These are phyloP conservation scores for Saccharomyces eubayanus DNA, from an alignment of 805 yeast genomes.

Conservation along the genomic window DNA sequence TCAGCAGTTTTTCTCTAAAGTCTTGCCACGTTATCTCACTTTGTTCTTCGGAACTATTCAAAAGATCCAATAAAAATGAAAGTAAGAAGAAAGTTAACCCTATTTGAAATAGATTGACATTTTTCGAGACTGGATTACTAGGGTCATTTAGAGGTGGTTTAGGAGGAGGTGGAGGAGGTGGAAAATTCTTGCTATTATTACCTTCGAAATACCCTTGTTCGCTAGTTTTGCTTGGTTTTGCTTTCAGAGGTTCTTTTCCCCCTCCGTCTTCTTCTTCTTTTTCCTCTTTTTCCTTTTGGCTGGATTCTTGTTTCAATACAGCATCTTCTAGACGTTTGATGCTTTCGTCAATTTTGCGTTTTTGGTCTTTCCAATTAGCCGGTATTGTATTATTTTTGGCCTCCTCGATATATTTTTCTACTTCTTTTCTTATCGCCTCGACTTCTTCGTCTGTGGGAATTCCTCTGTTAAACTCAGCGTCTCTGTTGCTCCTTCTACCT, in stretches of 20 bases:
- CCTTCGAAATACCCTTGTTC: conserved; percentile 5
- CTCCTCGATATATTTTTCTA: conserved; percentile 20
- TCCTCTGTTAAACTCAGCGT: not conserved
- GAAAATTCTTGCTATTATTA: conserved; percentile 2
- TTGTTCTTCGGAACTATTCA: conserved; percentile 27
- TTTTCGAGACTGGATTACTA: conserved; percentile 27
- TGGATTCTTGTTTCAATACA: conserved; percentile 13
- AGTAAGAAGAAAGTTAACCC: conserved; percentile 28
- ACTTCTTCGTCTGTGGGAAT: conserved; percentile 23
- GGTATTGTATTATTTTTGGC: conserved; percentile 10
- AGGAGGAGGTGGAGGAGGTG: not conserved
- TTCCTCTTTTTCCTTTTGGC: not conserved
- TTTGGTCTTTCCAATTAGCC: conserved; percentile 10
- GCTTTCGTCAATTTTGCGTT: conserved; percentile 19
- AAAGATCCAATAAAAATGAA: conserved; percentile 26
- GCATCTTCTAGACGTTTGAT: conserved; percentile 20
- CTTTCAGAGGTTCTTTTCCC: not conserved
- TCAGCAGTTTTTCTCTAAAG: conserved; percentile 65
- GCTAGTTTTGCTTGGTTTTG: conserved; percentile 5
- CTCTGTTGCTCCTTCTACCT: not conserved
- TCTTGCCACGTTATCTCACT: conserved; percentile 85
- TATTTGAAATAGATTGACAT: conserved; percentile 31
- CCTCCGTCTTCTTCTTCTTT: not conserved
- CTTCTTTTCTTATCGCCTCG: conserved; percentile 16
- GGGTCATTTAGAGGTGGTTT: conserved; percentile 22